phyloP scores from a whole-genome alignment of 345 rosid genomes.

The Anastatica hierochuntica region DNA sequence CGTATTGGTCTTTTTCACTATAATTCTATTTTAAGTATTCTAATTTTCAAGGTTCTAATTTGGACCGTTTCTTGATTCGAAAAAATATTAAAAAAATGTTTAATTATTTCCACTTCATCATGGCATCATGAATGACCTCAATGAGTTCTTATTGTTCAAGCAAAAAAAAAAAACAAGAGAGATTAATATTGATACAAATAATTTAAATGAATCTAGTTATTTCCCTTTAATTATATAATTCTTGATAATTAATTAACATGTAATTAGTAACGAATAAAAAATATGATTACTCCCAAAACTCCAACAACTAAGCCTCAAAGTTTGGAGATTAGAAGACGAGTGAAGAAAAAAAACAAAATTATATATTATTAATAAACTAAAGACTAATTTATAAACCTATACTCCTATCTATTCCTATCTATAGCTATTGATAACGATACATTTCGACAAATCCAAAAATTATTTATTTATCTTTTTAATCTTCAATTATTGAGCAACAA shows the following conservation, averaged over 20 bases:
- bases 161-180: background rate
- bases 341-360: background rate
- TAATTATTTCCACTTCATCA: background rate
- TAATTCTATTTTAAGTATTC: background rate
- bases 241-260: conserved; percentile 7
- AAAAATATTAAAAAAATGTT: background rate
- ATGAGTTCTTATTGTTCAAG: background rate
- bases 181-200: conserved; percentile 4
- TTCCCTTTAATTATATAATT: background rate
- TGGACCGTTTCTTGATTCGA: conserved; percentile 18
- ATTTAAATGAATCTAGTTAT: background rate
- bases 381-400: conserved; percentile 21
- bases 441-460: too few species aligned
- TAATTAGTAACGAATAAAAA: conserved; percentile 7
- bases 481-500: conserved; percentile 16
- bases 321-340: conserved; percentile 21
- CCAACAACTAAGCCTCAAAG: conserved; percentile 29
- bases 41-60: background rate
- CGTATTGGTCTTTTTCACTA: conserved; percentile 9
- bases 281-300: conserved; percentile 20
- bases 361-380: background rate
- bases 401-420: conserved; percentile 18
- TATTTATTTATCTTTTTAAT: background rate
- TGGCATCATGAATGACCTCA: conserved; percentile 28
- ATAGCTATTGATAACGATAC: conserved; percentile 12